Percentiles rank a stretch among this genome's conserved stretches.
These are phyloP conservation scores for Terana coerulea DNA, from an alignment of 768 basidiomycete species.

Conservation along the genomic window DNA sequence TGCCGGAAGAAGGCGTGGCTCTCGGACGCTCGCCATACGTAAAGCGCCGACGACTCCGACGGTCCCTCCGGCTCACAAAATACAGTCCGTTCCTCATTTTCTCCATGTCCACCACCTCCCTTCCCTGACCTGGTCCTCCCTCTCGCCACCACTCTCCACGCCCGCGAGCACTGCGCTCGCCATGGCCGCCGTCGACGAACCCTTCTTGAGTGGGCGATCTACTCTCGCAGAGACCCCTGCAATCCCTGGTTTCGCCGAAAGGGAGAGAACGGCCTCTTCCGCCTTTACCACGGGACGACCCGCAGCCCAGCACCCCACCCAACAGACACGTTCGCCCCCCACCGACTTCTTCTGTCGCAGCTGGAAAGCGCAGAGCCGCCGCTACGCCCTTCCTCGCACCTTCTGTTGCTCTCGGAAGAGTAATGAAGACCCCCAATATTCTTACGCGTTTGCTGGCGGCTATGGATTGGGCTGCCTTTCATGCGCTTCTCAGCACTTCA, in stretches of 20 bases:
- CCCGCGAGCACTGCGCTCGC: background rate
- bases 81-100: constrained; percentile 2
- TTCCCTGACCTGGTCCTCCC: background rate
- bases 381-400: constrained; percentile 7
- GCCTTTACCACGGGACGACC: constrained; percentile 14
- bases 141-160: background rate
- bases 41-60: constrained; percentile 10
- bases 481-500: constrained; percentile 34
- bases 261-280: constrained; percentile 18
- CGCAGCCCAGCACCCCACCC: constrained; percentile 8
- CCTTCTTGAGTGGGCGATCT: background rate
- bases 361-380: constrained; percentile 7
- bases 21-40: constrained; percentile 5
- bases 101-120: constrained; percentile 8
- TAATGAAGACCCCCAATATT: constrained; percentile 33
- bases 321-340: background rate
- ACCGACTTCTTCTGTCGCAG: constrained; percentile 6
- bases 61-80: constrained; percentile 4
- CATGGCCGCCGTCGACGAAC: constrained; percentile 1
- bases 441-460: constrained; percentile 30
- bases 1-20: background rate
- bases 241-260: constrained; percentile 10
- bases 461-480: constrained; percentile 38
- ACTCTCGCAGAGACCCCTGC: constrained; percentile 3
- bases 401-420: constrained; percentile 20